phyloP scores from a whole-genome alignment of 2,329 filamentous ascomycete species.

The Xylariaceae sp. region DNA sequence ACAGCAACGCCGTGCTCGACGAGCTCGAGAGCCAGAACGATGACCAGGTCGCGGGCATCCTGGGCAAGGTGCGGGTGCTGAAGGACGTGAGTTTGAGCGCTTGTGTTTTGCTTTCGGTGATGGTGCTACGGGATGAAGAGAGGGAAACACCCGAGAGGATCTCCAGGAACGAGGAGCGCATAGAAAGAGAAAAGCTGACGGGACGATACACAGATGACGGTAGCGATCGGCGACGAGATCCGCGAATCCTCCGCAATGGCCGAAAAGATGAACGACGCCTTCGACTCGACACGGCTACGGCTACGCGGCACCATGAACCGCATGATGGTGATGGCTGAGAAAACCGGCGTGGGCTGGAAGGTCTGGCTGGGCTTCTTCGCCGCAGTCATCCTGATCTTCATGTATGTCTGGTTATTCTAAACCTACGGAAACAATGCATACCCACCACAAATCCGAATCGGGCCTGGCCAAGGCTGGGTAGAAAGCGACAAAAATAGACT shows the following conservation, averaged over 20 bases:
- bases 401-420: slow-evolving; percentile 88
- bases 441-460: not conserved
- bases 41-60: slow-evolving; percentile 80
- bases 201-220: slow-evolving; percentile 74
- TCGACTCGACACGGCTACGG: slow-evolving; percentile 77
- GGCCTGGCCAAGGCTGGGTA: not conserved
- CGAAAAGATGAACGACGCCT: slow-evolving; percentile 93
- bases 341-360: slow-evolving; percentile 92
- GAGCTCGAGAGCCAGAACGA: slow-evolving; percentile 97
- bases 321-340: slow-evolving; percentile 93
- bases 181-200: slow-evolving; percentile 8
- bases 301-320: slow-evolving; percentile 92
- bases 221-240: slow-evolving; percentile 93
- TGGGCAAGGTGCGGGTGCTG: slow-evolving; percentile 81
- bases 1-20: slow-evolving; percentile 85
- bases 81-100: slow-evolving; percentile 66
- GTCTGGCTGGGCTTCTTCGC: slow-evolving; percentile 89
- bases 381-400: slow-evolving; percentile 76
- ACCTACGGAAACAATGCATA: not conserved
- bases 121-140: too few relatives aligned
- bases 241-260: slow-evolving; percentile 81
- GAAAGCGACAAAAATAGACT: not conserved
- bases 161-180: too few relatives aligned
- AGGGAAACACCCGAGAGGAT: too few relatives aligned
- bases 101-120: slow-evolving; percentile 2